Percentiles rank a stretch among this genome's conserved stretches.
Evolutionary conservation across 139 green algal genomes (phyloP).

Genomic region (Astrephomene gubernaculifera): DNA sequence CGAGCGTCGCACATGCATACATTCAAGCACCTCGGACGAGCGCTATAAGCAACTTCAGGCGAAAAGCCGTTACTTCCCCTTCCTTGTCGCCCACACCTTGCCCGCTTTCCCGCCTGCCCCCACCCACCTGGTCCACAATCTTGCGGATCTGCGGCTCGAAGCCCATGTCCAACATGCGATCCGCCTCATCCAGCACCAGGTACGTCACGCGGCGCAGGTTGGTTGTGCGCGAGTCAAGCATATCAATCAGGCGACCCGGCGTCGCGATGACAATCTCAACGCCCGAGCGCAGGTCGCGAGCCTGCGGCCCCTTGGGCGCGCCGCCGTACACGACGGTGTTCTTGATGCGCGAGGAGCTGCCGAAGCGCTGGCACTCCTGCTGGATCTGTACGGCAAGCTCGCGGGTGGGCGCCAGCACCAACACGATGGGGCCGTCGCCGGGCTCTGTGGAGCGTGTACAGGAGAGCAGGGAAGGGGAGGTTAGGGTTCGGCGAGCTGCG

Average conservation of each 20-base stretch:
- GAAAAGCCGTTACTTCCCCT: not conserved
- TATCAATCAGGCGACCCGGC: slow-evolving; percentile 89
- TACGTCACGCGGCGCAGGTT: slow-evolving; percentile 88
- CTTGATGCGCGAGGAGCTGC: slow-evolving; percentile 85
- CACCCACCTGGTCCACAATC: slow-evolving; percentile 61
- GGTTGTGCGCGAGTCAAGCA: slow-evolving; percentile 78
- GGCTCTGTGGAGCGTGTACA: slow-evolving; percentile 65
- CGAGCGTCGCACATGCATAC: too few species aligned
- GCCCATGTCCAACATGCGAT: slow-evolving; percentile 98
- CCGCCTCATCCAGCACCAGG: slow-evolving; percentile 95
- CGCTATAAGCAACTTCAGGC: too few species aligned
- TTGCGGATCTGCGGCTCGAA: slow-evolving; percentile 85
- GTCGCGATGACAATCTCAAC: slow-evolving; percentile 96
- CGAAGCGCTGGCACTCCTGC: slow-evolving; percentile 93
- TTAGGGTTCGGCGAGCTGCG: not conserved
- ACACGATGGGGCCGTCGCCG: slow-evolving; percentile 95
- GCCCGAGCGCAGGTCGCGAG: slow-evolving; percentile 66
- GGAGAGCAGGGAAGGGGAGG: not conserved
- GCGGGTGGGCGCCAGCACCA: slow-evolving; percentile 91
- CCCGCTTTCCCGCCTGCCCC: too few species aligned
- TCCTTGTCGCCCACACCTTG: too few species aligned
- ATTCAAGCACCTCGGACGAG: too few species aligned
- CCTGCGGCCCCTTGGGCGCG: slow-evolving; percentile 83
- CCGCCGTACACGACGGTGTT: slow-evolving; percentile 89
- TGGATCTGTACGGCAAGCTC: slow-evolving; percentile 96